Base-by-base conservation (phyloP, 441 rosid species). In the Kokia cookei region DNA sequence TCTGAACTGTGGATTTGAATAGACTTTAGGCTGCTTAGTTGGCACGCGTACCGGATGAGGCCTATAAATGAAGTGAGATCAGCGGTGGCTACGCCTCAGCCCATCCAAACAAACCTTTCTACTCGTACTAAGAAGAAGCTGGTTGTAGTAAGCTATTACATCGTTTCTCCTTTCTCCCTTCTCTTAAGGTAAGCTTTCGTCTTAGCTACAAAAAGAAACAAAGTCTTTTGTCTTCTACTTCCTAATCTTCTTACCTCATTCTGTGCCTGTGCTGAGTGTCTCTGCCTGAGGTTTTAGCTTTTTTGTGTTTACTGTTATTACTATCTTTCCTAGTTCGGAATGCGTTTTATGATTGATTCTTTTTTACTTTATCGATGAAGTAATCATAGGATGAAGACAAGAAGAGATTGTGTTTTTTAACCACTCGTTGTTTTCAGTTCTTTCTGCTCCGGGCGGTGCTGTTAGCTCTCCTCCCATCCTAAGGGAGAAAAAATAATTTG, bases 1-100 rank as follows among this genome's bases (percentile, higher is more conserved):
- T 22, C 11, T 1, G 37, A 53, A 69, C 63, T 19, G 29, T 69
- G 62, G 73, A 19, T 48, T 32, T 32, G 7, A 19, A 7, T 51
- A 12, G 22, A 9, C 22, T 62, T 32, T 8, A 13, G 8, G 3
- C 12, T 45, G 45, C 45, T 72, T 47, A 61, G 67, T 26, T 60
- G 75, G 75, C 59, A 72, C 58, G 75, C 67, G 75, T 60, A 37
- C 7, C 37, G 22, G 48, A 67, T 37, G 32, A 17, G 24, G 10
- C 57, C 54, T 65, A 66, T 26, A 65, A 43, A 65, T 22, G 19
- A 3, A 67, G 14, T 13, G 19, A 3, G 50, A 26, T 27, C 58
- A 48, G 57, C 69, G 54, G 54, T 43, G 6, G 35, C 69, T 6
- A 40, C 17, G 14, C 13, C 45, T 15, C 22, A 7, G 12, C 2